Conservation (phyloP, 1,139 yeast genomes). For the Chernovozyma sophiae-reginae region DNA sequence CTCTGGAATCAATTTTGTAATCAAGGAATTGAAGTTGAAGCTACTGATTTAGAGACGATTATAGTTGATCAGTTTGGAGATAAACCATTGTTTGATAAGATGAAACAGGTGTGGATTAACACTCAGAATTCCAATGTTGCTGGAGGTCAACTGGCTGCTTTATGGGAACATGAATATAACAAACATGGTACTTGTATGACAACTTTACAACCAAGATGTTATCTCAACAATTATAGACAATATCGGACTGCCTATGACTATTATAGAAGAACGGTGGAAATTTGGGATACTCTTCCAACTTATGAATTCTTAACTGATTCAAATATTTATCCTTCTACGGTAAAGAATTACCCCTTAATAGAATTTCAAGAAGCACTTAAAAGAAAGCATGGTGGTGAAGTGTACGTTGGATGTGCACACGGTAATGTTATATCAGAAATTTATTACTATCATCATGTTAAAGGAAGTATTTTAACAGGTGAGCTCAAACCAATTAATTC, state of each 20-base stretch:
- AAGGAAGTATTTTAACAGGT: conserved; percentile 35
- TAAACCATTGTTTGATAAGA: conserved; percentile 25
- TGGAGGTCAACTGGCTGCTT: conserved; percentile 19
- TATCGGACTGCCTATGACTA: conserved; percentile 32
- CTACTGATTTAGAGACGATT: conserved; percentile 26
- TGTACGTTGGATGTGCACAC: conserved; percentile 32
- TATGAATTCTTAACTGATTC: conserved; percentile 28
- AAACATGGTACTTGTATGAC: conserved; percentile 46
- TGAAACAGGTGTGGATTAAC: conserved; percentile 36
- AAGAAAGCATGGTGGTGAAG: conserved; percentile 26
- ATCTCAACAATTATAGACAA: conserved; percentile 25
- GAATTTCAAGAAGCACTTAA: conserved; percentile 32
- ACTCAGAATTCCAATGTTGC: conserved; percentile 31
- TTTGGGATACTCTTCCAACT: conserved; percentile 33
- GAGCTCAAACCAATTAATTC: conserved; percentile 28
- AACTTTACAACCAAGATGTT: conserved; percentile 35
- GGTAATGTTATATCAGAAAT: conserved; percentile 31
- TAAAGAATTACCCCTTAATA: conserved; percentile 23
- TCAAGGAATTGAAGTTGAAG: conserved; percentile 26
- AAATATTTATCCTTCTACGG: conserved; percentile 33
- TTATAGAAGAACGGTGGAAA: conserved; percentile 31
- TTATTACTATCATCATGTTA: conserved; percentile 36
- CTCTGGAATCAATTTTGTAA: conserved; percentile 30
- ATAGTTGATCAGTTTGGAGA: conserved; percentile 27
- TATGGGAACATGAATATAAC: conserved; percentile 44